phyloP scores from a whole-genome alignment of 2,329 filamentous ascomycete species.

The Kalmusia sp. region DNA sequence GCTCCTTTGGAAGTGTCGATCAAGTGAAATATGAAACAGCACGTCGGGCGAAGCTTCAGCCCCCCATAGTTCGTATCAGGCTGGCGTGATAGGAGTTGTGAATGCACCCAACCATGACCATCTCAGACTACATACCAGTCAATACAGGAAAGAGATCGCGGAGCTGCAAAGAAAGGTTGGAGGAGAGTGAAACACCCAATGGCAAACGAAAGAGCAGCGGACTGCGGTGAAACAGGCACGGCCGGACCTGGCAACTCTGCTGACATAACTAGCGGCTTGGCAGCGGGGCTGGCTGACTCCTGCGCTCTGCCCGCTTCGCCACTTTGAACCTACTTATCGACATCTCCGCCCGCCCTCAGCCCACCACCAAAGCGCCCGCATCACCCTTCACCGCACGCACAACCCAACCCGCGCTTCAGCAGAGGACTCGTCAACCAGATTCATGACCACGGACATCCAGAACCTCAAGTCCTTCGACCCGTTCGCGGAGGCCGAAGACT shows the following conservation, averaged over 20 bases:
- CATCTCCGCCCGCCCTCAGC: conserved; percentile 1
- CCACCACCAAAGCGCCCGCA: conserved; percentile 7
- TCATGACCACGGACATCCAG: conserved; percentile 46
- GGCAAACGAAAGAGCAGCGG: neutral
- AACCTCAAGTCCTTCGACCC: conserved; percentile 72
- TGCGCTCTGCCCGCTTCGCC: neutral
- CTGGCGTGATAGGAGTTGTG: neutral
- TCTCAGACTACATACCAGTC: too few species aligned
- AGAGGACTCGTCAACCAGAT: conserved; percentile 38
- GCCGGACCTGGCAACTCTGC: neutral
- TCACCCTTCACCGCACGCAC: conserved; percentile 1
- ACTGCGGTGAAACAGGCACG: neutral
- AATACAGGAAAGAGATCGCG: too few species aligned
- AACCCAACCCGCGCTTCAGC: conserved; percentile 23
- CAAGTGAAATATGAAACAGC: too few species aligned
- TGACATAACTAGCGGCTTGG: conserved; percentile 2
- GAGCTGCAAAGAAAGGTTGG: neutral
- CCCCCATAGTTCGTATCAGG: neutral
- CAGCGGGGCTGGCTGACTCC: neutral
- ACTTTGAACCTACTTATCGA: conserved; percentile 3
- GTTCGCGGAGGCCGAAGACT: conserved; percentile 99
- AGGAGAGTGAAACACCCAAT: neutral
- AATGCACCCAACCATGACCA: too few species aligned
- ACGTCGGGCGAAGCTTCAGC: neutral
- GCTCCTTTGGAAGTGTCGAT: neutral